Evolutionary conservation across 164 flowering plant species (phyloP), one percentile per base, ranked within the genome.

Genomic region (Vitis amurensis): DNA sequence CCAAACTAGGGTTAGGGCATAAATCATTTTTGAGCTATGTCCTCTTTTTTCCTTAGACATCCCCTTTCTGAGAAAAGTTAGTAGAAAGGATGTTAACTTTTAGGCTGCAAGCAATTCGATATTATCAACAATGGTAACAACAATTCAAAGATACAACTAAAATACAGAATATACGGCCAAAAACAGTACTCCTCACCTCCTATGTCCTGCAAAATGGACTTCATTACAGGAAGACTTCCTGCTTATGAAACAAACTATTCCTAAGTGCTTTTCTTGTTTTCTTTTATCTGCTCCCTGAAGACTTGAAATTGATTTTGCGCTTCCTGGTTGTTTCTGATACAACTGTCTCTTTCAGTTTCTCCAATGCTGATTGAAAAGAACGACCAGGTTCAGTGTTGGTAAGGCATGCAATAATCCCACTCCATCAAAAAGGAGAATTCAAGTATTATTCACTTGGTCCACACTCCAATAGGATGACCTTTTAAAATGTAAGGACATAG

Each of bases 321-420:
- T 76, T 81, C 69, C 73, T 81, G 2, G 59, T 71, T 65, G 76
- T 68, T 78, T 87, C 90, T n/a, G 85, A 82, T 84, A 82, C 86
- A 62, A 86, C 80, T 27, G 57, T 74, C 78, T 86, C 90, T 69
- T 88, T 90, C 77, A 87, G 67, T 75, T 88, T 89, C 74, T 79
- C 90, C 69, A 89, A 78, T 8, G 91, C 97, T 90, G 86, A 66
- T 37, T 48, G 15, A 68, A 27, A 56, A 63, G 44, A 58, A 56
- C 9, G n/a, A 15, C 15, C 4, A n/a, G 48, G 44, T n/a, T 67
- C 17, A 48, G 49, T 50, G 27, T 13, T 27, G 12, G 50, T 64
- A 6, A 50, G 29, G 16, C 44, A 37, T 6, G 6, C 44, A 37
- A 37, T 37, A 37, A 37, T 6, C 44, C 44, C 27, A 23, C 27